Evolutionary conservation across 495 filamentous ascomycete genomes (phyloP), one percentile per base, ranked within the genome.

Genomic region (Endocarpon pusillum): DNA sequence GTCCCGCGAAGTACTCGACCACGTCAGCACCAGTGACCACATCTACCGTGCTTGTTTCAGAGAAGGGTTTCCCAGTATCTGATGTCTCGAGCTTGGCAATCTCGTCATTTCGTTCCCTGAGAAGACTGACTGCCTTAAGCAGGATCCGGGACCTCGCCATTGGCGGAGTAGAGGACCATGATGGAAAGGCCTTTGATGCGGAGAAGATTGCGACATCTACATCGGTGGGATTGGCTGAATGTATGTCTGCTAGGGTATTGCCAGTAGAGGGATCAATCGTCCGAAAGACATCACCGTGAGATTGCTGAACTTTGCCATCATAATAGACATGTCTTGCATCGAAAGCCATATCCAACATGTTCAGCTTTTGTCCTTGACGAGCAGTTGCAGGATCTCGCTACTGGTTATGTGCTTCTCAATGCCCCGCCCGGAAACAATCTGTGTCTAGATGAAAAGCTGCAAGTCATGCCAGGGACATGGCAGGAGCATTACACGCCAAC

Each of bases 31-130:
- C 79, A 2, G 76, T 80, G 18, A 73, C 58, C 3, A 84, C 66
- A 47, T 84, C 78, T 10, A 83, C 78, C 1, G 74, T 71, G 40
- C 72, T 75, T 17, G 78, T 84, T 51, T 84, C 78, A 1, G 69
- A 73, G 42, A 64, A 81, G 0, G 78, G 69, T 46, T 81, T 83
- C 35, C 78, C 78, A 2, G 78, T 81, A 48, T 83, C 78, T 32
- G 69, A 54, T 1, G 77, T 79, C 52, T 84, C 78, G 19, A 74
- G 49, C 20, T 53, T 60, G 16, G 78, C 78, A 21, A 84, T 75
- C 33, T 69, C 67, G 43, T 83, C 71, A 45, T 81, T 84, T 35
- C 66, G 62, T 37, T 68, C 58, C 11, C 78, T 74, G 3, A 84
- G 55, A 4, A 84, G 43, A 18, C 58, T 45, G 16, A 77, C 78